These are phyloP conservation scores for Akanthomyces muscarius DNA, from an alignment of 2,329 filamentous ascomycete species.

Conservation along the genomic window DNA sequence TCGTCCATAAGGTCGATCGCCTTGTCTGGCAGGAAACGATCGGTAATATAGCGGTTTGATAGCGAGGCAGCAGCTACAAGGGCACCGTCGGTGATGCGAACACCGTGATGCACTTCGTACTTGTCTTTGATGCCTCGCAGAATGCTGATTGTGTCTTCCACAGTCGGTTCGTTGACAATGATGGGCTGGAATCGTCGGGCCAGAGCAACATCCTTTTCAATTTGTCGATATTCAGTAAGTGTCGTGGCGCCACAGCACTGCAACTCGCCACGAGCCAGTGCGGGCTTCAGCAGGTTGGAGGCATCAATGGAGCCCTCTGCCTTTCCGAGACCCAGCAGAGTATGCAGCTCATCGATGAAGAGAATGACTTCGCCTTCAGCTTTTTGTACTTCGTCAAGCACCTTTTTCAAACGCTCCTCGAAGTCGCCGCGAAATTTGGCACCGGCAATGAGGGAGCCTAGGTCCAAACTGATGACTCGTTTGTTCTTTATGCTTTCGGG, in stretches of 20 bases:
- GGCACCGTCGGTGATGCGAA: conserved; percentile 87
- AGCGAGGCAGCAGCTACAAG: conserved; percentile 88
- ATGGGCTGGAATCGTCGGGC: conserved; percentile 94
- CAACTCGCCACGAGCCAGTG: conserved; percentile 84
- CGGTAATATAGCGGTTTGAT: conserved; percentile 94
- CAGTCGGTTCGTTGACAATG: conserved; percentile 82
- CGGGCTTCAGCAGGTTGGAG: conserved; percentile 89
- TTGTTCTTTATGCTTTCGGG: conserved; percentile 97
- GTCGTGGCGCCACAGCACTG: conserved; percentile 97
- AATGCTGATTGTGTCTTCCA: conserved; percentile 92
- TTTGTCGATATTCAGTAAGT: conserved; percentile 82
- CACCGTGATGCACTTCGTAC: conserved; percentile 96
- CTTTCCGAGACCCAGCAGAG: conserved; percentile 85
- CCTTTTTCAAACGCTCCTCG: conserved; percentile 86
- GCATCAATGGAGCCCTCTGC: conserved; percentile 96
- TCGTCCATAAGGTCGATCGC: conserved; percentile 97
- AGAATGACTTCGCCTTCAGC: conserved; percentile 86
- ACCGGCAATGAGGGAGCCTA: conserved; percentile 90
- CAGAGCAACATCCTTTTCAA: conserved; percentile 93
- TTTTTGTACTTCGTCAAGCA: conserved; percentile 85
- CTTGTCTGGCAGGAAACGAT: conserved; percentile 93
- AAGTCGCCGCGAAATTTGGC: conserved; percentile 96
- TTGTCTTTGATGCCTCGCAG: conserved; percentile 94
- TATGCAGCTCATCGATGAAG: conserved; percentile 94
- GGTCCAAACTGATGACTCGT: conserved; percentile 77